Evolutionary conservation across 1,139 yeast species (phyloP).

Genomic region (Kodamaea anthophila): DNA sequence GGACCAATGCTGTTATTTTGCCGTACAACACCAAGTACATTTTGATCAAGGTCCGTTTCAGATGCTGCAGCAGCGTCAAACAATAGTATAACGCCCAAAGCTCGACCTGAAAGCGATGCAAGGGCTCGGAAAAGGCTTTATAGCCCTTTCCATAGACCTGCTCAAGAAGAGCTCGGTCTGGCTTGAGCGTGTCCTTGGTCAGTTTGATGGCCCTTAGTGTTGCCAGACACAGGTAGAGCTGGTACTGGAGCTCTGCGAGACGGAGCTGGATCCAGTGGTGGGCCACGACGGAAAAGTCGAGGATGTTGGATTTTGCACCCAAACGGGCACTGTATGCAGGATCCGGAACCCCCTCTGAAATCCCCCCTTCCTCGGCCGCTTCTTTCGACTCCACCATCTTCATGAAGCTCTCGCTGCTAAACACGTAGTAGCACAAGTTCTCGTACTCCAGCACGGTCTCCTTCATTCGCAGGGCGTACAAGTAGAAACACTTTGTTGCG

Average conservation of each 20-base stretch:
- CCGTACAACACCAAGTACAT: slow-evolving; percentile 19
- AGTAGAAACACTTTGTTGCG: slow-evolving; percentile 19
- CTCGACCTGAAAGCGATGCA: slow-evolving; percentile 12
- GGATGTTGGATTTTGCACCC: slow-evolving; percentile 5
- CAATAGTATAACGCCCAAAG: slow-evolving; percentile 25
- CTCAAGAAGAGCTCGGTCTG: slow-evolving; percentile 16
- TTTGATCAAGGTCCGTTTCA: slow-evolving; percentile 5
- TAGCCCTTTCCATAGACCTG: slow-evolving; percentile 15
- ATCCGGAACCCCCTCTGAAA: not conserved
- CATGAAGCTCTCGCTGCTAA: slow-evolving; percentile 23
- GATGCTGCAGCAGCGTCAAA: slow-evolving; percentile 9
- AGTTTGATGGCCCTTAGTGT: slow-evolving; percentile 23
- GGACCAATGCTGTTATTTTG: slow-evolving; percentile 11
- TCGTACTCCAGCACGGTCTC: slow-evolving; percentile 30
- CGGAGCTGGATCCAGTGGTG: slow-evolving; percentile 28
- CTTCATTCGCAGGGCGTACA: slow-evolving; percentile 17
- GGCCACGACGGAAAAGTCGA: slow-evolving; percentile 18
- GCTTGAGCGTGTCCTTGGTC: slow-evolving; percentile 22
- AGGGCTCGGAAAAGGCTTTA: slow-evolving; percentile 9
- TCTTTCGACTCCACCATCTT: slow-evolving; percentile 17
- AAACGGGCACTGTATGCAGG: too few species aligned
- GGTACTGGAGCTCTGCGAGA: slow-evolving; percentile 23
- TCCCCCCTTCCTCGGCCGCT: not conserved
- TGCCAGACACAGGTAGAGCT: slow-evolving; percentile 29
- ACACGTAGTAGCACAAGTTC: slow-evolving; percentile 22